Evolutionary conservation across 768 basidiomycete species (phyloP), one percentile per base, ranked within the genome.

Genomic region (Tylopilus rubrobrunneus): DNA sequence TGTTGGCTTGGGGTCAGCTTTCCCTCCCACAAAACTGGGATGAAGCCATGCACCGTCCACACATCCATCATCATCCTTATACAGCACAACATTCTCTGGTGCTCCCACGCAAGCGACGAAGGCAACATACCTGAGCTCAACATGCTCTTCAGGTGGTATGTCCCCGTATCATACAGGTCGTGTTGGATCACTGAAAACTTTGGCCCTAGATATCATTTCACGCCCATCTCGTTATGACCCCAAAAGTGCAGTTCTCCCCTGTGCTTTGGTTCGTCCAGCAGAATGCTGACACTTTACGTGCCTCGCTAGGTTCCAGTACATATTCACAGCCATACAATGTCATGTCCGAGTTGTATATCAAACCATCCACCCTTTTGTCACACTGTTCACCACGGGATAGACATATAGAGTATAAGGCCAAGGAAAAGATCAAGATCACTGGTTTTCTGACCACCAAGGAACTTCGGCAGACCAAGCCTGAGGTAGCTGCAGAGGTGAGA

Each of bases 11-110:
- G n/a, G 93, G 93, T n/a, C 83, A 92, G 41, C 74, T 96, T n/a
- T 78, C 87, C 10, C 70, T 92, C 23, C 55, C 75, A 9, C 84
- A 88, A 60, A 66, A 82, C 92, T 1, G 76, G 73, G 28, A 69
- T 92, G 27, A 87, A 83, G 62, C 79, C 84, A 10, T 82, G 85
- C 25, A 83, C 78, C 1, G 79, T 86, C 14, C 83, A 87, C 49
- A 83, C 85, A 27, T 78, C 83, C 19, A 73, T 95, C 19, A 74
- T 97, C 43, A 80, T 87, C 42, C 80, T 98, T 49, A 78, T 95
- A 17, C 95, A 98, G 67, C 95, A 98, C 66, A 94, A 97, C 70
- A 71, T 97, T 42, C 76, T 95, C 43, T 94, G 92, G 89, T 90
- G 92, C 65, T 81, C 86, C 9, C 78, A 79, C 37, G 78, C 78